Percentiles rank a stretch among this genome's conserved stretches.
phyloP scores from a whole-genome alignment of 495 filamentous ascomycete species.

The Neurospora sp. region DNA sequence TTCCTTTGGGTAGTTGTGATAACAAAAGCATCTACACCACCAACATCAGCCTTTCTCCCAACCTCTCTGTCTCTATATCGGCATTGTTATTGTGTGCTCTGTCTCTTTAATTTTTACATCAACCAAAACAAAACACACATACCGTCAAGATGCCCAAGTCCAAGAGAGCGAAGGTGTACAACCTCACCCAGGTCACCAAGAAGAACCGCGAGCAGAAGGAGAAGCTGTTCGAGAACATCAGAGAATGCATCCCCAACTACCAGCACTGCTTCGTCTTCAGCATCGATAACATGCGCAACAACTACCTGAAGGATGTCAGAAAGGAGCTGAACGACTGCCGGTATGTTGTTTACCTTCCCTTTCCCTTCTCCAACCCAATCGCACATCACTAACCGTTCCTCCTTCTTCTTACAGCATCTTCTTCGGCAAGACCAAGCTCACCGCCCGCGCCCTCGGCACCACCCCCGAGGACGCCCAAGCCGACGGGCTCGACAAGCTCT shows the following conservation, averaged over 20 bases:
- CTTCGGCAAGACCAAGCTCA: constrained; percentile 98
- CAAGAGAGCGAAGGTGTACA: constrained; percentile 79
- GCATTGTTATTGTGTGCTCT: background rate
- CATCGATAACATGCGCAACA: constrained; percentile 98
- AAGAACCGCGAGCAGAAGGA: constrained; percentile 82
- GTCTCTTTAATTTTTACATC: background rate
- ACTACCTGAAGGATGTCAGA: constrained; percentile 85
- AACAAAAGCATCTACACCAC: background rate
- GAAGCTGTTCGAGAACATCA: constrained; percentile 77
- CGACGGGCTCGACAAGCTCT: constrained; percentile 57
- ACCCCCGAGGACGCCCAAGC: constrained; percentile 66
- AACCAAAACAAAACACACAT: background rate
- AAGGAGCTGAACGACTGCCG: constrained; percentile 74
- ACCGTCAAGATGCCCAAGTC: constrained; percentile 77
- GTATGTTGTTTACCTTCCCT: constrained; percentile 32
- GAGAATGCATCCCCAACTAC: constrained; percentile 74
- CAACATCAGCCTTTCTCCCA: background rate
- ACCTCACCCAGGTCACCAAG: constrained; percentile 82
- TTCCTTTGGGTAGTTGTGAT: background rate
- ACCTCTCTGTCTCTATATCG: background rate
- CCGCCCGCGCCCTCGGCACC: constrained; percentile 79
- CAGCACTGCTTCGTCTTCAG: constrained; percentile 85
- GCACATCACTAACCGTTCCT: too few species aligned
- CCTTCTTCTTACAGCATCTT: constrained; percentile 51
- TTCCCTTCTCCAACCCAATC: too few species aligned